phyloP scores from a whole-genome alignment of 1,284 basidiomycete genomes.

The Naganishia cerealis region DNA sequence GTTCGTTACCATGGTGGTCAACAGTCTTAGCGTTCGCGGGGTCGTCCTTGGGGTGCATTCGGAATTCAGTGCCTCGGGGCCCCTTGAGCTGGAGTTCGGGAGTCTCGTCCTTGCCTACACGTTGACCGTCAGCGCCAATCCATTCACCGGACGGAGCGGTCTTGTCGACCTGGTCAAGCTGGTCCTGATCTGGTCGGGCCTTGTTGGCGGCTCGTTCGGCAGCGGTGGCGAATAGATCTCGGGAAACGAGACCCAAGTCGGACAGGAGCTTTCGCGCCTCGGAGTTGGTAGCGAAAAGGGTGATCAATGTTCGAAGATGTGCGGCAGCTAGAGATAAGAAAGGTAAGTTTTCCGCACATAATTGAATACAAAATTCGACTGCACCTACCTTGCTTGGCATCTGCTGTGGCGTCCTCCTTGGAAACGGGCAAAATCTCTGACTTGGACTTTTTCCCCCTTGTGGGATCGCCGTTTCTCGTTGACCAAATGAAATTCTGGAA shows the following conservation, averaged over 20 bases:
- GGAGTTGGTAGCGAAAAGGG: slow-evolving; percentile 82
- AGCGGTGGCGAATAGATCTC: slow-evolving; percentile 78
- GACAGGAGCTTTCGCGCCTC: slow-evolving; percentile 84
- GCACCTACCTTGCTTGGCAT: slow-evolving; percentile 63
- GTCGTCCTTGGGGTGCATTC: slow-evolving; percentile 55
- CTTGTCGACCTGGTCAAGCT: slow-evolving; percentile 68
- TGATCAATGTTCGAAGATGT: slow-evolving; percentile 80
- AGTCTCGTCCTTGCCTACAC: slow-evolving; percentile 52
- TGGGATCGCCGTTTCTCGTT: slow-evolving; percentile 62
- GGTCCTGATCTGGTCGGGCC: slow-evolving; percentile 68
- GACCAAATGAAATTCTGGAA: slow-evolving; percentile 79
- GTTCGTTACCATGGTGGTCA: slow-evolving; percentile 50
- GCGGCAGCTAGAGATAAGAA: slow-evolving; percentile 61
- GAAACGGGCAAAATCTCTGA: slow-evolving; percentile 60
- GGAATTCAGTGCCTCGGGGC: slow-evolving; percentile 51
- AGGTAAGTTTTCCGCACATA: not conserved
- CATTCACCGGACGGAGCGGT: slow-evolving; percentile 65
- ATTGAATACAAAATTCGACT: not conserved
- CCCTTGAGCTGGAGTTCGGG: slow-evolving; percentile 51
- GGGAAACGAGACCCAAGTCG: slow-evolving; percentile 78
- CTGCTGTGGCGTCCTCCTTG: slow-evolving; percentile 62
- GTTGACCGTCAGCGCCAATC: slow-evolving; percentile 55
- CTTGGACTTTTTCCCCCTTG: slow-evolving; percentile 56
- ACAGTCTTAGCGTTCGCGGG: slow-evolving; percentile 48
- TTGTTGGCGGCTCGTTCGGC: slow-evolving; percentile 72